Base-by-base conservation (phyloP, 2,329 filamentous ascomycete species). In the Cercospora zeae-maydis region DNA sequence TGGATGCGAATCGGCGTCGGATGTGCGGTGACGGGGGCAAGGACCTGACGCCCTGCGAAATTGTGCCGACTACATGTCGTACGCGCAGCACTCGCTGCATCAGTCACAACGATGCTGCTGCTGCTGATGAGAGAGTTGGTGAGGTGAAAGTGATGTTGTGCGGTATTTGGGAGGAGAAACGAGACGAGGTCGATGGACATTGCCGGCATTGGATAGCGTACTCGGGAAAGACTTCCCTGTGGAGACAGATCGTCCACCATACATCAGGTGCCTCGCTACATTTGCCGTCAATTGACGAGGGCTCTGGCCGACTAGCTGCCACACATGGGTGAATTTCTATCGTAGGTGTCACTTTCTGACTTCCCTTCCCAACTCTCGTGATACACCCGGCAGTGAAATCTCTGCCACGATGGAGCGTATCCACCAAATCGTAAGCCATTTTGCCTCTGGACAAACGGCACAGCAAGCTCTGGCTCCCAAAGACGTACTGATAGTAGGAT, bases 401-500 rank as follows among this genome's bases (percentile, higher is more conserved):
- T n/a, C 3, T 59, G 30, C 53, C 16, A 57, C 27, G 16, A 64
- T 64, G 62, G 58, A 64, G 53, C 58, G 58, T 16, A 14, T 55
- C 11, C 58, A 51, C 19, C 58, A 61, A 14, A 64, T 64, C 31
- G 31, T 49, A 13, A 39, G 39, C n/a, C 62, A 64, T 45, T 60
- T 64, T 45, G 54, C 42, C 19, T 49, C 52, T 27, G 62, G 36
- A 24, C 42, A 59, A n/a, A 53, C 58, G n/a, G 52, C 27, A 47
- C 59, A 52, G 60, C 34, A 53, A 33, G 47, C 37, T 24, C 10
- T 51, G 21, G 45, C 47, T 11, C 79, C 80, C 21, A 76, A 77
- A 16, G 80, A 79, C 8, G 73, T 82, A 59, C 72, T 83, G 30
- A 81, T 83, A 62, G 71, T 83, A 37, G 80, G 80, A 61, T 80